These are phyloP conservation scores for Dillenia turbinata DNA, from an alignment of 164 flowering plant genomes.

Conservation along the genomic window DNA sequence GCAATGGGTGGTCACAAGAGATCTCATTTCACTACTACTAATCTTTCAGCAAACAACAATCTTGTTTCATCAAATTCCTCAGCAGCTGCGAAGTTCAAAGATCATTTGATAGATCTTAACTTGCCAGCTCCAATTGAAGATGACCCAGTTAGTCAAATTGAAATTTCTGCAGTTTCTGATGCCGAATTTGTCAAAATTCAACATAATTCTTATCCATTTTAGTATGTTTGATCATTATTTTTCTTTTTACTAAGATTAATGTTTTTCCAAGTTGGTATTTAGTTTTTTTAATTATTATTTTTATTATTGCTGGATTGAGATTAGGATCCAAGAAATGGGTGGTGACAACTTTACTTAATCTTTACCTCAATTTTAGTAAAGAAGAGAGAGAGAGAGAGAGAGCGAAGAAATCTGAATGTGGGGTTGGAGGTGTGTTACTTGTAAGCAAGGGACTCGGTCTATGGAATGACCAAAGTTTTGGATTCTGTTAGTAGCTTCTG, in stretches of 20 bases:
- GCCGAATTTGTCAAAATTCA: conserved; percentile 5
- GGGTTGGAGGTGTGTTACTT: neutral
- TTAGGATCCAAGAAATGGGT: too few species aligned
- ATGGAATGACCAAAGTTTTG: conserved; percentile 10
- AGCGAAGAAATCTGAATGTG: neutral
- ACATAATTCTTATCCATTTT: too few species aligned
- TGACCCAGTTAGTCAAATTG: conserved; percentile 36
- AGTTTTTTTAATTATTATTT: too few species aligned
- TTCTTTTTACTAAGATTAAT: too few species aligned
- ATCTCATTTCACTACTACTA: conserved; percentile 28
- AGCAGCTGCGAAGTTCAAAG: conserved; percentile 6
- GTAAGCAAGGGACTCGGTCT: conserved; percentile 8
- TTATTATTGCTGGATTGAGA: too few species aligned
- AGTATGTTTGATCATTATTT: too few species aligned
- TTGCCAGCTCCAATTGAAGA: conserved; percentile 57
- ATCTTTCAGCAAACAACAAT: neutral
- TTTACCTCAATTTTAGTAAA: too few species aligned
- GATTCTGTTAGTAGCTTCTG: conserved; percentile 14
- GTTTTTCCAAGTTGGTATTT: too few species aligned
- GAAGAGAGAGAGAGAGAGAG: neutral
- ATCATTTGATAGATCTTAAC: conserved; percentile 45
- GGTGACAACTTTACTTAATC: too few species aligned
- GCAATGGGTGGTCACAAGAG: conserved; percentile 69
- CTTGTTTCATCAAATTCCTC: too few species aligned
- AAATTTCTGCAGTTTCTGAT: conserved; percentile 31